These are phyloP conservation scores for Verticillium albo-atrum DNA, from an alignment of 2,329 filamentous ascomycete species.

Conservation along the genomic window DNA sequence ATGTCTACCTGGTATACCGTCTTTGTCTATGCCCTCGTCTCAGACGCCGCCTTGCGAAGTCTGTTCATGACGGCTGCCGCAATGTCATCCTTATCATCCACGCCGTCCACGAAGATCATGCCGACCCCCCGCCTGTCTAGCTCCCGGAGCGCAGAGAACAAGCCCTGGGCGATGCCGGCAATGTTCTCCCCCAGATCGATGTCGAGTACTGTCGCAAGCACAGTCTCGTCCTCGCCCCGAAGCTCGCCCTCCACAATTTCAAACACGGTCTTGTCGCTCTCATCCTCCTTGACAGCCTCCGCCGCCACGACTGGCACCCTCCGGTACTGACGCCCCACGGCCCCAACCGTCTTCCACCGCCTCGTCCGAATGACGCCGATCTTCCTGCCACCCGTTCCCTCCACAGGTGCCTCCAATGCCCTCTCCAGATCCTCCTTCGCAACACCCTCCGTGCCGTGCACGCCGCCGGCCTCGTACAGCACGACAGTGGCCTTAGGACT, in stretches of 20 bases:
- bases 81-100: constrained; percentile 73
- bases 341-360: constrained; percentile 42
- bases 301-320: constrained; percentile 21
- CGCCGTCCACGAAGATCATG: constrained; percentile 86
- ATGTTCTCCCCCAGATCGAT: constrained; percentile 68
- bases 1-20: constrained; percentile 1
- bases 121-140: constrained; percentile 77
- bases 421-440: constrained; percentile 26
- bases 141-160: constrained; percentile 84
- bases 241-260: constrained; percentile 37
- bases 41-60: constrained; percentile 70
- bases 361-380: constrained; percentile 54
- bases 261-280: constrained; percentile 26
- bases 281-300: constrained; percentile 9
- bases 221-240: constrained; percentile 22
- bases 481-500: constrained; percentile 84
- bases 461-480: constrained; percentile 63
- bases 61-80: constrained; percentile 85
- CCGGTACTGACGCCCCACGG: constrained; percentile 11
- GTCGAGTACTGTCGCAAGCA: constrained; percentile 53
- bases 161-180: constrained; percentile 72
- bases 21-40: constrained; percentile 42
- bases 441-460: constrained; percentile 28
- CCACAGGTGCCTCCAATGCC: constrained; percentile 9
- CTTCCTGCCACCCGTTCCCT: constrained; percentile 16